Evolutionary conservation across 768 basidiomycete species (phyloP).

Genomic region (Mrakia gelida): DNA sequence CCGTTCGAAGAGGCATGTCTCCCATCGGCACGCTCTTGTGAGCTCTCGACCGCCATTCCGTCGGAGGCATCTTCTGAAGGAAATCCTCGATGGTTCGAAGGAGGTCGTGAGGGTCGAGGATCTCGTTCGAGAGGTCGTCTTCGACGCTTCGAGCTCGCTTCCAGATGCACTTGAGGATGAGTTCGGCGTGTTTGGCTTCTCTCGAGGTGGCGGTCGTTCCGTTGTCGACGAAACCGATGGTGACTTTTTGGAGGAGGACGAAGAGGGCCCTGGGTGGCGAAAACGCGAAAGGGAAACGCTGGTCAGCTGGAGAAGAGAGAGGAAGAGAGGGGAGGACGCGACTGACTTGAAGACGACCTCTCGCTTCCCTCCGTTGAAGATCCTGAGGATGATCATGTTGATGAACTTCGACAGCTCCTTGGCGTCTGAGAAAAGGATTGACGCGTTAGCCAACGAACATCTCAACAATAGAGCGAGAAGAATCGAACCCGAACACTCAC

Average conservation of each 20-base stretch:
- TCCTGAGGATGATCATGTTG: constrained; percentile 92
- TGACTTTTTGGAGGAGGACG: constrained; percentile 66
- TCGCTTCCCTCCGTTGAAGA: constrained; percentile 83
- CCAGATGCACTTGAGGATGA: constrained; percentile 95
- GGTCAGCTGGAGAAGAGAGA: neutral
- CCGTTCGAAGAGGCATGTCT: constrained; percentile 94
- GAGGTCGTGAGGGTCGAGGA: constrained; percentile 79
- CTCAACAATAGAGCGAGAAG: too few relatives aligned
- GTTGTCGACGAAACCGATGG: constrained; percentile 46
- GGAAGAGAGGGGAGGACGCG: neutral
- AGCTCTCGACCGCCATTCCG: constrained; percentile 90
- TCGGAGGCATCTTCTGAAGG: constrained; percentile 85
- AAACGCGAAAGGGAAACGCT: constrained; percentile 30
- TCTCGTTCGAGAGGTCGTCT: constrained; percentile 73
- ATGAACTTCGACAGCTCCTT: constrained; percentile 94
- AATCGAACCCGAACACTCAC: neutral
- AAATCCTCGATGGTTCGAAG: constrained; percentile 93
- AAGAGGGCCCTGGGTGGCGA: constrained; percentile 62
- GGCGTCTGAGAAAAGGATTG: constrained; percentile 55
- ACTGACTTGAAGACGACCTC: constrained; percentile 86
- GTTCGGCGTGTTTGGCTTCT: constrained; percentile 82
- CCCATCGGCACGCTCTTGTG: constrained; percentile 88
- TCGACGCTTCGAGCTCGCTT: constrained; percentile 92
- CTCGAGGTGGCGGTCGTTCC: constrained; percentile 64
- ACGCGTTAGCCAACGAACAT: constrained; percentile 47